Evolutionary conservation across 106 monocot species (phyloP).

Genomic region (Acorus calamus): DNA sequence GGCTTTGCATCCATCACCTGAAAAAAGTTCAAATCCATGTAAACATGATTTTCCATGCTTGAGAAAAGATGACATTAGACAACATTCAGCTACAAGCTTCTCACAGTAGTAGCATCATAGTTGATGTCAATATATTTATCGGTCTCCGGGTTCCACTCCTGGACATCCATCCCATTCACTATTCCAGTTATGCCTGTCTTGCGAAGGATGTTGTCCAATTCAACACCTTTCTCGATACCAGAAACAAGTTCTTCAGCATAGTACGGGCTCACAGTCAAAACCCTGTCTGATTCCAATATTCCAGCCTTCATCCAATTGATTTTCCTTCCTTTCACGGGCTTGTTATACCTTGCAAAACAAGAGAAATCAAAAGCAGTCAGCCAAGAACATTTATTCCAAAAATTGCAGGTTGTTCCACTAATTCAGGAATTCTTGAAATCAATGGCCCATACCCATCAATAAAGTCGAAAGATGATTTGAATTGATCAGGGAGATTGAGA

Average conservation of each 20-base stretch:
- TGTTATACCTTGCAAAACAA: conserved; percentile 46
- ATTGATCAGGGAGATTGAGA: conserved; percentile 66
- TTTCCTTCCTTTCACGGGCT: conserved; percentile 83
- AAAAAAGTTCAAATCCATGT: background rate
- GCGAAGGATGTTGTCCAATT: conserved; percentile 42
- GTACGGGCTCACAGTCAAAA: conserved; percentile 70
- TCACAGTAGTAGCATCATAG: conserved; percentile 68
- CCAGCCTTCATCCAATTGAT: conserved; percentile 97
- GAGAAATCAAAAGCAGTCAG: background rate
- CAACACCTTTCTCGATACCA: conserved; percentile 50
- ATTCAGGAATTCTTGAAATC: too few relatives aligned
- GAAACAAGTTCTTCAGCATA: conserved; percentile 77
- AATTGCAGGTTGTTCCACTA: too few relatives aligned
- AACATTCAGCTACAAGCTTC: background rate
- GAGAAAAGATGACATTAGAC: background rate
- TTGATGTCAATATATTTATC: conserved; percentile 73
- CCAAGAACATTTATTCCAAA: background rate
- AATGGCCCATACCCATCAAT: conserved; percentile 57
- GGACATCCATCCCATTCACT: conserved; percentile 77
- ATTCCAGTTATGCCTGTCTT: conserved; percentile 44
- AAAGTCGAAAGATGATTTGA: conserved; percentile 80
- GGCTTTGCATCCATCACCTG: conserved; percentile 77
- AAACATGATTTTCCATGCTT: too few relatives aligned
- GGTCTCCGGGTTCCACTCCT: conserved; percentile 71
- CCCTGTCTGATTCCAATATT: conserved; percentile 52